Percentiles rank a stretch among this genome's conserved stretches.
Conservation (phyloP, 192 early-diverging fungal species). For the Phycomyces blakesleeanus region DNA sequence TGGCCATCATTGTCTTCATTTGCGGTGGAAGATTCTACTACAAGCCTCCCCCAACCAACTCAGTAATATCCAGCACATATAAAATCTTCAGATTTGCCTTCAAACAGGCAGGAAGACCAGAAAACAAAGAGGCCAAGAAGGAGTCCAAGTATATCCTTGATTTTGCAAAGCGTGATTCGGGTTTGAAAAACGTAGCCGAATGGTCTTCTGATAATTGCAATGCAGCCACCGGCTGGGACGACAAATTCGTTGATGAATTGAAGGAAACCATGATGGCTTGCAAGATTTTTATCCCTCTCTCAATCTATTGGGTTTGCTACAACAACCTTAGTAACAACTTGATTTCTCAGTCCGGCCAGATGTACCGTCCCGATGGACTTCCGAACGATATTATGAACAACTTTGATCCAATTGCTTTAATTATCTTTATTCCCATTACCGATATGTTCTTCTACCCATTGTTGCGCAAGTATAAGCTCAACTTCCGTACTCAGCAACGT, state of each 20-base stretch:
- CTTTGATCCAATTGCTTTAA: constrained; percentile 52
- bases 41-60: constrained; percentile 45
- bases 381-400: constrained; percentile 65
- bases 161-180: constrained; percentile 50
- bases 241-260: constrained; percentile 59
- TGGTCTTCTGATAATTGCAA: constrained; percentile 13
- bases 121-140: constrained; percentile 23
- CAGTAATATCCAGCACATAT: constrained; percentile 49
- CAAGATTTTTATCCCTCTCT: constrained; percentile 57
- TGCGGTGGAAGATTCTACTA: constrained; percentile 48
- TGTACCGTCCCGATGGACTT: constrained; percentile 42
- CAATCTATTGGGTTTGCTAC: constrained; percentile 64
- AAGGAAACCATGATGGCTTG: constrained; percentile 50
- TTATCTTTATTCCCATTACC: constrained; percentile 53
- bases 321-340: constrained; percentile 59
- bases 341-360: constrained; percentile 55
- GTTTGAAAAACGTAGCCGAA: not conserved
- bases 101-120: constrained; percentile 6
- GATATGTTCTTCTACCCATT: constrained; percentile 53
- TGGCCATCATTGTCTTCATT: constrained; percentile 48
- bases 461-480: constrained; percentile 50
- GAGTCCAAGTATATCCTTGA: constrained; percentile 36
- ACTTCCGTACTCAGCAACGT: constrained; percentile 47
- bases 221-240: constrained; percentile 40
- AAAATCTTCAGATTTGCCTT: constrained; percentile 22